A percentile compares a stretch with the other conserved stretches of the same genome.
phyloP scores from a whole-genome alignment of 306 rosid genomes.

The Citrullus mucosospermus region DNA sequence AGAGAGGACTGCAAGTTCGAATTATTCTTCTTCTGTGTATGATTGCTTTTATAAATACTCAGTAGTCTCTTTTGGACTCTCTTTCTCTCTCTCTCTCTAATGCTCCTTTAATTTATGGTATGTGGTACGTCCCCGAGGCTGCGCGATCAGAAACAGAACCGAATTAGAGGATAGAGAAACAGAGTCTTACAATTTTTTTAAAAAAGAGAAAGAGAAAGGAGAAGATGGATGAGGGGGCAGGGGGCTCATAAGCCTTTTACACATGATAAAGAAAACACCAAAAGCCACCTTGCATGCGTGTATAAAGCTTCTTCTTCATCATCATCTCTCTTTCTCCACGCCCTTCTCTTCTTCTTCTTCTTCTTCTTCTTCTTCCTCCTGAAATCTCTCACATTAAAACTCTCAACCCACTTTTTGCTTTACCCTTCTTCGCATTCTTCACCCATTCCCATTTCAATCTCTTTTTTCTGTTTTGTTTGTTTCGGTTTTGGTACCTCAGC shows the following conservation, averaged over 20 bases:
- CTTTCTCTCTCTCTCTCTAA: background rate
- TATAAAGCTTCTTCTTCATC: slow-evolving; percentile 65
- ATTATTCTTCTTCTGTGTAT: slow-evolving; percentile 83
- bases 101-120: slow-evolving; percentile 13
- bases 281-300: slow-evolving; percentile 78
- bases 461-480: background rate
- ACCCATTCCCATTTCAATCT: background rate
- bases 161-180: slow-evolving; percentile 15
- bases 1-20: slow-evolving; percentile 70
- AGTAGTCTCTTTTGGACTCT: slow-evolving; percentile 53
- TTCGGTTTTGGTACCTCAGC: background rate
- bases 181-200: slow-evolving; percentile 2
- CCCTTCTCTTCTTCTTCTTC: background rate
- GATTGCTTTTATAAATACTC: slow-evolving; percentile 54
- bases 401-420: slow-evolving; percentile 4
- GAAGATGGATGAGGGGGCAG: slow-evolving; percentile 11
- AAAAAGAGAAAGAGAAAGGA: slow-evolving; percentile 5
- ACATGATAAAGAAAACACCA: slow-evolving; percentile 70
- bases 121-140: slow-evolving; percentile 55
- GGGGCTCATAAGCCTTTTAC: slow-evolving; percentile 43
- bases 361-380: background rate
- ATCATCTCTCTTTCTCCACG: slow-evolving; percentile 17
- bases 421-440: slow-evolving; percentile 8
- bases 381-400: slow-evolving; percentile 7
- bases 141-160: slow-evolving; percentile 31